Evolutionary conservation across 345 rosid genomes (phyloP).

Genomic region (Pugionium cornutum): DNA sequence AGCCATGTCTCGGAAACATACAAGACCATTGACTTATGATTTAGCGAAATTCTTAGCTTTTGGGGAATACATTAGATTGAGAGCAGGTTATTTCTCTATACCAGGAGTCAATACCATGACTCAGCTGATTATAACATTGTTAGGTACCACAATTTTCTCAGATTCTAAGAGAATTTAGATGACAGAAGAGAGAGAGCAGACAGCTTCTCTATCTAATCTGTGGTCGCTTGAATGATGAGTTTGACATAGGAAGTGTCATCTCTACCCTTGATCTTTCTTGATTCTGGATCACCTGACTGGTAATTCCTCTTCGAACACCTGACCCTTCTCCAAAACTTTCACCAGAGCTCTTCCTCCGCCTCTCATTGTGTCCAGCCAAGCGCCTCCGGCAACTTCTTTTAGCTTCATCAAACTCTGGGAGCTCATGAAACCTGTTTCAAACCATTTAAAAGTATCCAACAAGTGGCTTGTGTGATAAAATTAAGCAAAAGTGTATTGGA

Average conservation of each 20-base stretch:
- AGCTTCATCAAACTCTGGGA: slow-evolving; percentile 71
- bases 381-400: slow-evolving; percentile 84
- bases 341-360: slow-evolving; percentile 67
- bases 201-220: slow-evolving; percentile 41
- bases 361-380: slow-evolving; percentile 50
- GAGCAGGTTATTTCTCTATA: slow-evolving; percentile 28
- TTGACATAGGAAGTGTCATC: slow-evolving; percentile 39
- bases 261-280: slow-evolving; percentile 41
- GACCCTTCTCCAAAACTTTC: slow-evolving; percentile 60
- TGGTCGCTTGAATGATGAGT: slow-evolving; percentile 41
- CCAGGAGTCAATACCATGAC: slow-evolving; percentile 29
- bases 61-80: slow-evolving; percentile 14
- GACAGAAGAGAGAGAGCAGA: slow-evolving; percentile 95
- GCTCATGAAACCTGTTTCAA: slow-evolving; percentile 48
- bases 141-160: slow-evolving; percentile 4
- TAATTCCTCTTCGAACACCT: slow-evolving; percentile 46
- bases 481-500: neutral
- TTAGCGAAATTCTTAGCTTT: neutral
- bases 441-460: neutral
- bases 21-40: neutral
- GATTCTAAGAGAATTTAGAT: slow-evolving; percentile 20
- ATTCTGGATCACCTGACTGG: slow-evolving; percentile 25
- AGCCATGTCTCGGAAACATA: slow-evolving; percentile 26
- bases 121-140: slow-evolving; percentile 32
- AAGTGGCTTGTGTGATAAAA: neutral